phyloP scores from a whole-genome alignment of 257 asterid species.

The Capsicum pubescens region DNA sequence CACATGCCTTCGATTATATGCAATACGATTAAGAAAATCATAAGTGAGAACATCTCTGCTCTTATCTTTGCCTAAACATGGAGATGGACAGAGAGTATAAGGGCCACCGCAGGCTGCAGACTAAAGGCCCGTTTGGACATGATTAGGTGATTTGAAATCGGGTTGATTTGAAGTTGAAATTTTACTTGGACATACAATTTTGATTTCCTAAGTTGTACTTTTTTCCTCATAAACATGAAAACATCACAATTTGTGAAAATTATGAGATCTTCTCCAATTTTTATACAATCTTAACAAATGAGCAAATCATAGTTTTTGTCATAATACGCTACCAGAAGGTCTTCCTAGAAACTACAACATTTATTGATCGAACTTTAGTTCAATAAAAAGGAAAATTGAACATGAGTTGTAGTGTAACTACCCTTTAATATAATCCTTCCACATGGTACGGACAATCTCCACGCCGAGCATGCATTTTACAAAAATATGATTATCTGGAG shows the following conservation, averaged over 20 bases:
- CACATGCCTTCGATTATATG: conserved; percentile 8
- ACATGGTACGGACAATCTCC: not conserved
- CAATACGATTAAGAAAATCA: not conserved
- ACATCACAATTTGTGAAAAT: not conserved
- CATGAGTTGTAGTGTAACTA: not conserved
- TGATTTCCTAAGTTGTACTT: not conserved
- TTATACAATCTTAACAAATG: not conserved
- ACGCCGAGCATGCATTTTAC: not conserved
- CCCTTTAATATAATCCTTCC: not conserved
- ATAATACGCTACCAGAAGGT: not conserved
- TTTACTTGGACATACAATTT: not conserved
- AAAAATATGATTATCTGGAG: not conserved
- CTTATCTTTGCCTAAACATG: not conserved
- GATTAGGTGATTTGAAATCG: not conserved
- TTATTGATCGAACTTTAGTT: not conserved
- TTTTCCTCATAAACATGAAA: not conserved
- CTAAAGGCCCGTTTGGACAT: not conserved
- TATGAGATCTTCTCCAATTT: not conserved
- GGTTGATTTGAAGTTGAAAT: not conserved
- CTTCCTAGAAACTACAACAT: not conserved
- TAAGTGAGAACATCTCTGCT: conserved; percentile 11
- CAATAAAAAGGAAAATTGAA: not conserved
- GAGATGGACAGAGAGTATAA: not conserved
- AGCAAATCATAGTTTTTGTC: not conserved
- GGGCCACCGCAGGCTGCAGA: not conserved